These are phyloP conservation scores for Guadua angustifolia DNA, from an alignment of 176 grass and related monocot genomes.

Conservation along the genomic window DNA sequence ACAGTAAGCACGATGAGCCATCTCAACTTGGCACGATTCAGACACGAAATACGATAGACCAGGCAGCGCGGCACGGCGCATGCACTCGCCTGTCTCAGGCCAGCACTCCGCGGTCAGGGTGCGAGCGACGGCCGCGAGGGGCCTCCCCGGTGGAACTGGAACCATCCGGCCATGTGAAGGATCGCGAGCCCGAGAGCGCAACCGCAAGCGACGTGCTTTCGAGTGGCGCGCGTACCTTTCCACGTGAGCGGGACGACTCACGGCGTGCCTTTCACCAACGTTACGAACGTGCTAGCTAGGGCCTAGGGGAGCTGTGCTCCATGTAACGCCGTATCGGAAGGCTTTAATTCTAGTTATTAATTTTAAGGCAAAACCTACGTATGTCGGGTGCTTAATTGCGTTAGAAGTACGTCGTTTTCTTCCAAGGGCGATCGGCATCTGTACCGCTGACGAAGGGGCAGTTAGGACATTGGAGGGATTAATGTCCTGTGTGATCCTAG, in stretches of 20 bases:
- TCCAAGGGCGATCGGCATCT: background rate
- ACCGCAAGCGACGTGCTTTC: background rate
- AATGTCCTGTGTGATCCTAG: background rate
- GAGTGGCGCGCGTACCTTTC: background rate
- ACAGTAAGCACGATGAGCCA: too few relatives aligned
- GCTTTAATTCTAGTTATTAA: background rate
- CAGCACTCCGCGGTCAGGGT: background rate
- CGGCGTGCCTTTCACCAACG: background rate
- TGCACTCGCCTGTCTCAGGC: background rate
- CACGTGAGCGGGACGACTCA: background rate
- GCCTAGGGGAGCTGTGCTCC: background rate
- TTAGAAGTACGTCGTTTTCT: conserved; percentile 31
- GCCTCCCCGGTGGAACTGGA: too few relatives aligned
- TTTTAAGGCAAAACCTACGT: background rate
- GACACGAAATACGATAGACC: too few relatives aligned
- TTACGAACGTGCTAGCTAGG: background rate
- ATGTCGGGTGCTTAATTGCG: background rate
- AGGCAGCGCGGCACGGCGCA: background rate
- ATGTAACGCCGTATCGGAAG: background rate
- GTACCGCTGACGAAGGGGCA: conserved; percentile 9
- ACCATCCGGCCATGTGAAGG: background rate
- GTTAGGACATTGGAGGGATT: background rate
- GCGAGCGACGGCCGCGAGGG: too few relatives aligned
- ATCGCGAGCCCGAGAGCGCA: background rate
- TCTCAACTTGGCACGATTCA: too few relatives aligned